Base-by-base conservation (phyloP, 352 stramenopile genomes). In the Albugo candida region DNA sequence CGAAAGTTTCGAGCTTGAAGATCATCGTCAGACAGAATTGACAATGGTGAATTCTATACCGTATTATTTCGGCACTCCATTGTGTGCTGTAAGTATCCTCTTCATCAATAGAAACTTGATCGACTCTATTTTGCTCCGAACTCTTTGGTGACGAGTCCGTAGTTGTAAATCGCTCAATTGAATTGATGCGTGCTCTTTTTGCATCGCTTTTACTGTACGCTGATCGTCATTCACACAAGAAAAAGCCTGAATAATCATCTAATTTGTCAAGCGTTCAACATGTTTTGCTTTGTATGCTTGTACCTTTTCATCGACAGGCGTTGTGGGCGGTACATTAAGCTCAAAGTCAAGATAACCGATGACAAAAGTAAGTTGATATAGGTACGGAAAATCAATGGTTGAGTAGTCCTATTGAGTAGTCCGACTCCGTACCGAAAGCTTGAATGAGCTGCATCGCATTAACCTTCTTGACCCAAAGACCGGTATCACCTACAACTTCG, bases 361-460 rank as follows among this genome's bases (percentile, higher is more conserved):
- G 12, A 91, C 42, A 39, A 89, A 78, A 13, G 74, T 91, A 57
- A 87, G 77, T 39, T 91, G 74, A n/a, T 84, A 91, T 10, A 87
- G 49, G 56, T 87, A 81, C 17, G 74, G 77, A 38, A 91, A 86
- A 48, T 91, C 74, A 19, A 86, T 67, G 3, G 63, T 68, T 1
- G 70, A 70, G n/a, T n/a, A n/a, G n/a, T n/a, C n/a, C n/a, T n/a
- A n/a, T n/a, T n/a, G n/a, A n/a, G 20, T 66, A 63, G 45, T 89
- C 76, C 0, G 68, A 67, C 49, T 83, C 71, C 71, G 84, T 85
- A 20, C 64, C 68, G 17, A 91, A 91, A 14, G 77, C 83, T 43
- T 83, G 71, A 27, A 91, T 61, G 34, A 91, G 54, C 14, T 68
- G 80, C 10, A 65, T 64, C 1, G 70, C 68, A 0, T 72, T 53